Percentiles rank a stretch among this genome's conserved stretches.
Evolutionary conservation across 257 asterid genomes (phyloP).

Genomic region (Penstemon eatonii): DNA sequence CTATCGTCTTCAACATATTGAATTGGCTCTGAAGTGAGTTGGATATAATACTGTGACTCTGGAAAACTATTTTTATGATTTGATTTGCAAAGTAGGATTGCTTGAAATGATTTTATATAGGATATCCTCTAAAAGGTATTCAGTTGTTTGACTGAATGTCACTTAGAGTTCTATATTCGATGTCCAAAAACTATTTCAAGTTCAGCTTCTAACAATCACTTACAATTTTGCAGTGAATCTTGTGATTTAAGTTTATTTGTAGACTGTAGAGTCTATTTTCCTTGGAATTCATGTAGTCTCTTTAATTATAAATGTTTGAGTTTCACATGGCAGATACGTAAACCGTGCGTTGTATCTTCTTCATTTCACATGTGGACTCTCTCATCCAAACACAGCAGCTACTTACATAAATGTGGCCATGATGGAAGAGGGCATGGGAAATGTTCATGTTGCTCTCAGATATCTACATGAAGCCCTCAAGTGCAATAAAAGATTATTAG

Average conservation of each 20-base stretch:
- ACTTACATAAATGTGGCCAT: slow-evolving; percentile 97
- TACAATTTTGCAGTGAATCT: not conserved
- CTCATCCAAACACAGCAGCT: slow-evolving; percentile 99
- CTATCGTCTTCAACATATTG: slow-evolving; percentile 98
- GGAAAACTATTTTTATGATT: slow-evolving; percentile 14
- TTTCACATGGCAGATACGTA: slow-evolving; percentile 64
- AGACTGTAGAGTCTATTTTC: not conserved
- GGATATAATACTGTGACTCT: slow-evolving; percentile 28
- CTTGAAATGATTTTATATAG: not conserved
- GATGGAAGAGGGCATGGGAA: slow-evolving; percentile 99
- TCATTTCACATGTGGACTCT: slow-evolving; percentile 94
- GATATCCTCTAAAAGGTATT: slow-evolving; percentile 1
- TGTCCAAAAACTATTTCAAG: not conserved
- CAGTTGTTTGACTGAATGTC: slow-evolving; percentile 14
- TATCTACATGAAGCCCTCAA: slow-evolving; percentile 98
- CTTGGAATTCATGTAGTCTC: slow-evolving; percentile 1
- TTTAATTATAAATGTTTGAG: not conserved
- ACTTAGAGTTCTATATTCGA: not conserved
- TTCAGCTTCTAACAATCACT: not conserved
- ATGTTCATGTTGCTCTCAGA: slow-evolving; percentile 96
- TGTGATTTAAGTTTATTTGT: slow-evolving; percentile 14
- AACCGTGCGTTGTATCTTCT: slow-evolving; percentile 97
- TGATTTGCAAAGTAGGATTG: slow-evolving; percentile 14
- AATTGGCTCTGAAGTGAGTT: slow-evolving; percentile 93
- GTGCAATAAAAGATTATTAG: slow-evolving; percentile 85